Percentiles rank a stretch among this genome's conserved stretches.
phyloP scores from a whole-genome alignment of 2,329 filamentous ascomycete species.

The Microcyclosporella mali region DNA sequence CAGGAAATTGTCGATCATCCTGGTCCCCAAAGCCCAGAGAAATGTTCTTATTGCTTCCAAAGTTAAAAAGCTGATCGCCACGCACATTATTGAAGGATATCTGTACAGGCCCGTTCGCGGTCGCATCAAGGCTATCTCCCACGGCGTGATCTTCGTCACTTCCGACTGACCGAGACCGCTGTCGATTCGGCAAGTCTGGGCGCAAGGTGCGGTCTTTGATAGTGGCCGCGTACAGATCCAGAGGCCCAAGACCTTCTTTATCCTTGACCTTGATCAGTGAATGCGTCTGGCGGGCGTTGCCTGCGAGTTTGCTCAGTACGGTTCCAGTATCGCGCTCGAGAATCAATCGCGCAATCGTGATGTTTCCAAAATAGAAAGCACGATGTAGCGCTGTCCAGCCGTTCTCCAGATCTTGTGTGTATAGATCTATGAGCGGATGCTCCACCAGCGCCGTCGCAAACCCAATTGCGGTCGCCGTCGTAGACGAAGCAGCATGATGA shows the following conservation, averaged over 20 bases:
- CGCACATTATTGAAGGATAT: slow-evolving; percentile 36
- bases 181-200: slow-evolving; percentile 32
- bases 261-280: slow-evolving; percentile 93
- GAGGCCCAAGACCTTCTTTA: slow-evolving; percentile 86
- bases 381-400: slow-evolving; percentile 94
- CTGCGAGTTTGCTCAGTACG: slow-evolving; percentile 55
- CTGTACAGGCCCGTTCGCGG: slow-evolving; percentile 9
- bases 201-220: slow-evolving; percentile 68
- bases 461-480: slow-evolving; percentile 58
- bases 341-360: slow-evolving; percentile 75
- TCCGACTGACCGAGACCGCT: slow-evolving; percentile 28
- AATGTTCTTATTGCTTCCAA: slow-evolving; percentile 94
- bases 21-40: slow-evolving; percentile 92
- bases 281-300: slow-evolving; percentile 56
- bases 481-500: slow-evolving; percentile 75
- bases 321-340: slow-evolving; percentile 70
- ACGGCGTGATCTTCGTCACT: slow-evolving; percentile 43
- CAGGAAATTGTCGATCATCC: slow-evolving; percentile 88
- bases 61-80: slow-evolving; percentile 85
- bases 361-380: slow-evolving; percentile 82
- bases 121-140: slow-evolving; percentile 50
- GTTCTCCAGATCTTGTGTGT: slow-evolving; percentile 80
- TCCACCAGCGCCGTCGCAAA: slow-evolving; percentile 78
- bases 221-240: slow-evolving; percentile 84
- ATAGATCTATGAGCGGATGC: slow-evolving; percentile 77